Conservation (phyloP, 805 yeast species). For the Nakazawaea sp. region DNA sequence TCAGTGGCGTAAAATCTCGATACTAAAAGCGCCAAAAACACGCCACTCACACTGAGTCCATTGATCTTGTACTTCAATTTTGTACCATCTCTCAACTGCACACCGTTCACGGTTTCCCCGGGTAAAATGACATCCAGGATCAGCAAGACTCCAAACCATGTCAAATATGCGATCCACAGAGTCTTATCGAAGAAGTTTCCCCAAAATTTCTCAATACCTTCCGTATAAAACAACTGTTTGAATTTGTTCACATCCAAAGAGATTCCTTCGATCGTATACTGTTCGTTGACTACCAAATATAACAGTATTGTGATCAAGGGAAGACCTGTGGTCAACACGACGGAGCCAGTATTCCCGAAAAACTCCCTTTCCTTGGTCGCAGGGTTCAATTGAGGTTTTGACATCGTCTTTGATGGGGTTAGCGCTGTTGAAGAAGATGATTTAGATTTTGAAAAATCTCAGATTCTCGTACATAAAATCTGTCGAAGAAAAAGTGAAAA, state of each 20-base stretch:
- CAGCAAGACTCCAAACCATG: slow-evolving; percentile 69
- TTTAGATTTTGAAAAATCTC: too few species aligned
- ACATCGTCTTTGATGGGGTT: too few species aligned
- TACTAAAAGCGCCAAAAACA: slow-evolving; percentile 29
- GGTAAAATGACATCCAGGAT: slow-evolving; percentile 66
- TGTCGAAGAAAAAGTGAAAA: too few species aligned
- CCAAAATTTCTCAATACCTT: slow-evolving; percentile 16
- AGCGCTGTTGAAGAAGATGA: too few species aligned
- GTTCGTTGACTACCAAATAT: slow-evolving; percentile 55
- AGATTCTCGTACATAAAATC: too few species aligned
- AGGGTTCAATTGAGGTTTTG: slow-evolving; percentile 48
- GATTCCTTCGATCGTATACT: slow-evolving; percentile 44
- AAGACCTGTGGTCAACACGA: slow-evolving; percentile 55
- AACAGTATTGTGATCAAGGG: slow-evolving; percentile 58
- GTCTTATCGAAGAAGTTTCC: slow-evolving; percentile 32
- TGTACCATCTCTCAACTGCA: slow-evolving; percentile 69
- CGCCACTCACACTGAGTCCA: slow-evolving; percentile 53
- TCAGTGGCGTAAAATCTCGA: slow-evolving; percentile 46
- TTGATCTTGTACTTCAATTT: slow-evolving; percentile 71
- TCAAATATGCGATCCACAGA: slow-evolving; percentile 58
- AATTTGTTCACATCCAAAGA: slow-evolving; percentile 34
- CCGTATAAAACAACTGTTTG: slow-evolving; percentile 12
- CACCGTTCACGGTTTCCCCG: slow-evolving; percentile 60
- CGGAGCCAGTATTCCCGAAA: slow-evolving; percentile 71
- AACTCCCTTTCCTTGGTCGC: slow-evolving; percentile 67